Percentiles rank a stretch among this genome's conserved stretches.
Conservation (phyloP, 139 green algal species). For the Ettlia oleoabundans region DNA sequence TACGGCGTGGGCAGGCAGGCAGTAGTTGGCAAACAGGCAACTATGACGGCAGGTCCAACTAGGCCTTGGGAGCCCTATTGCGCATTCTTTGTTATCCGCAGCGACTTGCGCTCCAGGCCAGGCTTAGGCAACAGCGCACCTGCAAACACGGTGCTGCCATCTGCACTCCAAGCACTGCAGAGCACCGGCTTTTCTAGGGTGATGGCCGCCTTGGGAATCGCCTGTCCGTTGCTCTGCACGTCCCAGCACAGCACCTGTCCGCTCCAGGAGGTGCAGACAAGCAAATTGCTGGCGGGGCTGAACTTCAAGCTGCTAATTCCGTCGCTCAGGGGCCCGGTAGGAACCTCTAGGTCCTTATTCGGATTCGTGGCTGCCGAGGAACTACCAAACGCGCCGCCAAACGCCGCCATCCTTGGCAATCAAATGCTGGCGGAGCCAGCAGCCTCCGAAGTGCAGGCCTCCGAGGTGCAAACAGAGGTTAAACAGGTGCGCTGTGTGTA, state of each 20-base stretch:
- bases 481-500: too few species aligned
- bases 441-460: too few species aligned
- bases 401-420: constrained; percentile 12
- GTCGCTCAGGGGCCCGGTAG: constrained; percentile 57
- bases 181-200: constrained; percentile 85
- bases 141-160: constrained; percentile 83
- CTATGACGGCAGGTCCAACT: too few species aligned
- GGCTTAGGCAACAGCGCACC: constrained; percentile 37
- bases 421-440: too few species aligned
- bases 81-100: too few species aligned
- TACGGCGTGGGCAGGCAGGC: too few species aligned
- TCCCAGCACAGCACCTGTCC: constrained; percentile 82
- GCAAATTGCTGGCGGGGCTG: constrained; percentile 84
- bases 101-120: too few species aligned
- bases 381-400: constrained; percentile 23
- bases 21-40: too few species aligned
- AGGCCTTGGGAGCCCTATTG: too few species aligned
- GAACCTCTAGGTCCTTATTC: constrained; percentile 28
- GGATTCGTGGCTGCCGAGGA: background rate
- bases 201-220: constrained; percentile 84
- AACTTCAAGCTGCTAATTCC: constrained; percentile 87
- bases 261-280: constrained; percentile 82
- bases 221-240: constrained; percentile 66
- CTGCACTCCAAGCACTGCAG: constrained; percentile 84
- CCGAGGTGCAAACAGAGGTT: too few species aligned